These are phyloP conservation scores for Lolium rigidum DNA, from an alignment of 176 grass and related monocot genomes.

Conservation along the genomic window DNA sequence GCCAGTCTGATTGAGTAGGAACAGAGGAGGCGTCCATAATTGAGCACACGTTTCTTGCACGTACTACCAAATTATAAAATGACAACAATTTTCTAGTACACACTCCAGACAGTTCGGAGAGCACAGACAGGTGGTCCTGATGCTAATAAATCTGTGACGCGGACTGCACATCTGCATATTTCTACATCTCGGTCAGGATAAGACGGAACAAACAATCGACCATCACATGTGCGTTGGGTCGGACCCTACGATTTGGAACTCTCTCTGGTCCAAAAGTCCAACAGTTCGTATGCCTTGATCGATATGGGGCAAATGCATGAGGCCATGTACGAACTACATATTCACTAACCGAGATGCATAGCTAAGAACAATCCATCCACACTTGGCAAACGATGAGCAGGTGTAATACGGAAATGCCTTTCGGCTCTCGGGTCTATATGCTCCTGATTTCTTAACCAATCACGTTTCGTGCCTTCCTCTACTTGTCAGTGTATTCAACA, in stretches of 20 bases:
- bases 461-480: no score
- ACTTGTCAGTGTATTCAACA: no score
- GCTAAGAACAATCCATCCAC: no score
- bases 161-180: not conserved
- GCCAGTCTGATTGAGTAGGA: not conserved
- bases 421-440: no score
- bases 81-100: not conserved
- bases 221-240: not conserved
- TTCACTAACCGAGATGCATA: no score
- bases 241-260: not conserved
- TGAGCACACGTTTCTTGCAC: not conserved
- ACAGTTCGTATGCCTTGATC: not conserved
- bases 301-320: no score
- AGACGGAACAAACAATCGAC: not conserved
- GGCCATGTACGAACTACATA: no score
- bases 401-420: no score
- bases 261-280: not conserved
- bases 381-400: no score
- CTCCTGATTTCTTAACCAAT: no score
- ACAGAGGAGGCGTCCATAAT: not conserved
- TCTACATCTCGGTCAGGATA: not conserved
- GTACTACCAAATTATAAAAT: not conserved
- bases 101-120: constrained; percentile 20
- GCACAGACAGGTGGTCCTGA: not conserved
- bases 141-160: constrained; percentile 32